Evolutionary conservation across 1,139 yeast species (phyloP), one percentile per base, ranked within the genome.

Genomic region (Sugiyamaella novakii): DNA sequence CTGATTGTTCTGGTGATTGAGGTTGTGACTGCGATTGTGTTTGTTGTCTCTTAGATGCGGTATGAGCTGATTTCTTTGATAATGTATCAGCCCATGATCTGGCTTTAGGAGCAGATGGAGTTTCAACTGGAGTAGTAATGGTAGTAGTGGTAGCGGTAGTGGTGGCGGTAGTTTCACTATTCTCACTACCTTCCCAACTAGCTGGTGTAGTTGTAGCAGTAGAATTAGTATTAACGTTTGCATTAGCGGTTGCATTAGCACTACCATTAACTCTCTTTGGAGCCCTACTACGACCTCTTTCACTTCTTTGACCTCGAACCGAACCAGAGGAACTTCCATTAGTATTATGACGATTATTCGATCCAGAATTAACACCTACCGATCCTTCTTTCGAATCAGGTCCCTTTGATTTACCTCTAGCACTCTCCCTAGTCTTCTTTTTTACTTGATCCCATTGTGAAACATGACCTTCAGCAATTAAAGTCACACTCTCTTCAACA

Each of bases 401-500:
- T 27, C 51, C 53, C 40, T 43, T 47, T 15, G 49, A 39, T 29
- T 42, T 44, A 21, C 46, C 44, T 39, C 45, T 18, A 35, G 48
- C 14, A 14, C 55, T 50, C 45, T 72, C 78, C 63, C 71, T 72
- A 58, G 74, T 70, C 55, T 79, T 79, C 67, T 77, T 78, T 66
- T 79, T 79, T 47, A 79, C 84, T 61, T 80, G 81, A 57, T 79
- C 84, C 82, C 84, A 79, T 63, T 77, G 78, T 50, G 75, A 68
- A 28, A 78, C 82, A 43, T 66, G 64, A 68, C 76, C 96, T 57
- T 88, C 87, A 54, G 94, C 84, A 69, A 92, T 91, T 69, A 89
- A 83, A 64, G 85, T 91, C 59, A 87, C 84, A 57, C 92, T 88
- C 45, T 79, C 77, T 64, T 86, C 95, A 58, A 88, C 75, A 63